Conservation (phyloP, 345 rosid genomes). For the Ceriops decandra region DNA sequence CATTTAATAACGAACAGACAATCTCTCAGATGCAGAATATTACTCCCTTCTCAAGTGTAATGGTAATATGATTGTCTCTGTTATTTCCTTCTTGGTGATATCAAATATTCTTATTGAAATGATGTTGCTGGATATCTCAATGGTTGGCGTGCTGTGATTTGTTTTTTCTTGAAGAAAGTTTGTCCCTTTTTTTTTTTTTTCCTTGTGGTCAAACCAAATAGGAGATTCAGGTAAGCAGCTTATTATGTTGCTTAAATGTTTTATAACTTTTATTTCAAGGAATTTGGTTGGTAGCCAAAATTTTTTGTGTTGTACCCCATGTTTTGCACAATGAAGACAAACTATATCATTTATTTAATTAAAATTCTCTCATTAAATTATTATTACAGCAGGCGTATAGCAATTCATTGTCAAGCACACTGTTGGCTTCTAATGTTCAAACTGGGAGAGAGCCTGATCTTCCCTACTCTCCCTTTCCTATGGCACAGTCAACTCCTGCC, state of each 20-base stretch:
- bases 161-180: neutral
- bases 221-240: too few relatives aligned
- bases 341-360: constrained; percentile 3
- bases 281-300: neutral
- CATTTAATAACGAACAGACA: constrained; percentile 54
- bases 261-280: too few relatives aligned
- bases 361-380: constrained; percentile 1
- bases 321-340: neutral
- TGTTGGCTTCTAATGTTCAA: constrained; percentile 70
- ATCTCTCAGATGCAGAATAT: constrained; percentile 69
- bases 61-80: constrained; percentile 46
- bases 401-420: constrained; percentile 64
- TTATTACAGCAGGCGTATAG: constrained; percentile 58
- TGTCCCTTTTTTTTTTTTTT: neutral
- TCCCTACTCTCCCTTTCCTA: constrained; percentile 72
- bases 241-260: too few relatives aligned
- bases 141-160: neutral
- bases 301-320: neutral
- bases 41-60: constrained; percentile 59
- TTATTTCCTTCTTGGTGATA: neutral
- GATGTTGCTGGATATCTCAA: neutral
- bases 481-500: constrained; percentile 61
- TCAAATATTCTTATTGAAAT: neutral
- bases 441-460: constrained; percentile 75
- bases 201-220: too few relatives aligned